Base-by-base conservation (phyloP, 805 yeast species). In the Ogataea wickerhamii region DNA sequence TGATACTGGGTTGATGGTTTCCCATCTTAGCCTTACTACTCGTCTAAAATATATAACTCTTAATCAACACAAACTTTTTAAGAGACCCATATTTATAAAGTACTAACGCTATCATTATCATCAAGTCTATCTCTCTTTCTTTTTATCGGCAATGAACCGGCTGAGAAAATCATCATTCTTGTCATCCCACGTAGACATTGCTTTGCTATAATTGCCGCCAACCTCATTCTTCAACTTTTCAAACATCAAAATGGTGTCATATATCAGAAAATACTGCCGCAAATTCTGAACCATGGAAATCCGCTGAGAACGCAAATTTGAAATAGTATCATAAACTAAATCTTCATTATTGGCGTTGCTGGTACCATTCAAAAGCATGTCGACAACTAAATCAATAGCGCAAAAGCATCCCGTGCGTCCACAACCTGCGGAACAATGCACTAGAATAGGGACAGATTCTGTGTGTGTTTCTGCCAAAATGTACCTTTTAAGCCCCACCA, bases 381-480 rank as follows among this genome's bases (percentile, higher is more conserved):
- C 73, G 24, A 77, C 61, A 17, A 71, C 67, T 0, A 81, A 70
- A 53, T 86, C 94, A 17, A 83, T 63, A 1, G 87, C 76, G 44
- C 88, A 78, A 55, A 81, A 82, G 2, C 96, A 85, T 2, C 98
- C 98, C 0, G 98, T 87, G 41, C 98, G 69, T 14, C 98, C 98
- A 55, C 95, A 88, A 0, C 98, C 98, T 1, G 98, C 98, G 5
- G 96, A 87, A 56, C 98, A 91, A 61, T 91, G 98, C 18, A 84
- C 85, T 32, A 87, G 56, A 5, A 80, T 71, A 16, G 93, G 91
- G 10, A 34, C 36, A 2, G 36, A 17, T 13, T 43, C 36, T 2
- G 48, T 43, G 11, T 45, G 23, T 6, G 51, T 45, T 14, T 39
- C 30, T 12, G 48, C 19, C 36, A 49, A 36, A 19, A 64, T 39